phyloP scores from a whole-genome alignment of 164 flowering plant species.

The Umbellularia californica region DNA sequence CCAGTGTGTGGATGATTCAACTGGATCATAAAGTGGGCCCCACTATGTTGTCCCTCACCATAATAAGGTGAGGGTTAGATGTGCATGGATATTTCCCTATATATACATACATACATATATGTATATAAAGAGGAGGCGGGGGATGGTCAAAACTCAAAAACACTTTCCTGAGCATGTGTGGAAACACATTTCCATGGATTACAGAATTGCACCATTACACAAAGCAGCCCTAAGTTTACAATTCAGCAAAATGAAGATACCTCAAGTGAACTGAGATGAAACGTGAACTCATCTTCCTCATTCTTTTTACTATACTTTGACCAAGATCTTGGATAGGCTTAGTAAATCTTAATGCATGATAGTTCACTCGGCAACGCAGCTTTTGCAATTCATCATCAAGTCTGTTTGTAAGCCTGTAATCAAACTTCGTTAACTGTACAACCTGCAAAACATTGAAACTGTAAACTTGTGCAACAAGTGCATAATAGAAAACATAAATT shows the following conservation, averaged over 20 bases:
- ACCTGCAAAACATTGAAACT: conserved; percentile 48
- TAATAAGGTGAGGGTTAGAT: no score
- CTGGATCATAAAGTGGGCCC: no score
- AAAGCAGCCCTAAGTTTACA: not conserved
- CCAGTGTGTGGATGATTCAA: no score
- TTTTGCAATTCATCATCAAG: conserved; percentile 78
- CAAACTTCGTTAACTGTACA: conserved; percentile 93
- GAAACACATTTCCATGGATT: not conserved
- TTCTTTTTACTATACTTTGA: conserved; percentile 51
- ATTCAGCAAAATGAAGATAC: not conserved
- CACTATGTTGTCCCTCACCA: no score
- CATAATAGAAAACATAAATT: not conserved
- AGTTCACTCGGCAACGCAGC: conserved; percentile 91
- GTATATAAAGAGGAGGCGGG: not conserved
- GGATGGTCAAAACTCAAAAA: not conserved
- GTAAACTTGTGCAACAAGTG: not conserved
- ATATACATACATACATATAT: no score
- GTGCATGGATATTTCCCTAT: no score
- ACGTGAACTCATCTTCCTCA: conserved; percentile 68
- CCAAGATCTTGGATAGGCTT: conserved; percentile 75
- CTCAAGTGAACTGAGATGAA: conserved; percentile 83
- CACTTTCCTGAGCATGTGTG: not conserved
- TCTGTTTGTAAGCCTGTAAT: conserved; percentile 81
- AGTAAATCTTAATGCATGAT: conserved; percentile 83
- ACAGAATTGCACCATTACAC: not conserved